These are phyloP conservation scores for Ustilago curta DNA, from an alignment of 1,284 basidiomycete species.

Conservation along the genomic window DNA sequence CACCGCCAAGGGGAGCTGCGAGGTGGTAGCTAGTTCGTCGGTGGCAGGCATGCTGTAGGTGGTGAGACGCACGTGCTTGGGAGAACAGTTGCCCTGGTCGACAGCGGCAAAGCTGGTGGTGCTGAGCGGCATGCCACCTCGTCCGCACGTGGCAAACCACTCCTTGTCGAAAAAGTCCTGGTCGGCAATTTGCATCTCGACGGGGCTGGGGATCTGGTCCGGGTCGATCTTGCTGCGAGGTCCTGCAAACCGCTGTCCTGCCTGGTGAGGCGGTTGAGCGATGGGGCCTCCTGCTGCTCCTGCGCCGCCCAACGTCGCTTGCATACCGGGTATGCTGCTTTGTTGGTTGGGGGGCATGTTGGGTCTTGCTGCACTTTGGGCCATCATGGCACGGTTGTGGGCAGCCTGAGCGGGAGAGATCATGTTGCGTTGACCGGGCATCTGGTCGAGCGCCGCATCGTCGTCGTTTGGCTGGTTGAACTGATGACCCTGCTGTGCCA, in stretches of 20 bases:
- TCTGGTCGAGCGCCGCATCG: slow-evolving; percentile 65
- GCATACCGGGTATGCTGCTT: slow-evolving; percentile 42
- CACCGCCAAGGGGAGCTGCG: slow-evolving; percentile 82
- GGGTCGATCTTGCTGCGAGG: slow-evolving; percentile 85
- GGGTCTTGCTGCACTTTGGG: slow-evolving; percentile 22
- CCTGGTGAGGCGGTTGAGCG: slow-evolving; percentile 70
- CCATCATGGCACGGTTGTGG: slow-evolving; percentile 62
- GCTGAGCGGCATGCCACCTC: slow-evolving; percentile 79
- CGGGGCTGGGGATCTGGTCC: slow-evolving; percentile 89
- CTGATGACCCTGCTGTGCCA: slow-evolving; percentile 49
- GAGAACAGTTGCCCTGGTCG: slow-evolving; percentile 86
- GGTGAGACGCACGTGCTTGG: slow-evolving; percentile 77
- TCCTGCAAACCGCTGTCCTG: slow-evolving; percentile 72
- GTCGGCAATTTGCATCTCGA: slow-evolving; percentile 85
- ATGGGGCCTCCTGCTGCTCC: slow-evolving; percentile 36
- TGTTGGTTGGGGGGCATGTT: slow-evolving; percentile 40
- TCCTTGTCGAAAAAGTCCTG: slow-evolving; percentile 83
- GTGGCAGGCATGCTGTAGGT: slow-evolving; percentile 82
- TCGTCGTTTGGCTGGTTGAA: slow-evolving; percentile 32
- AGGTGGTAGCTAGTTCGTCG: slow-evolving; percentile 82
- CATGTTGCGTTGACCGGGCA: slow-evolving; percentile 65
- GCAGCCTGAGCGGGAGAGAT: slow-evolving; percentile 61
- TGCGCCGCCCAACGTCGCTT: slow-evolving; percentile 33
- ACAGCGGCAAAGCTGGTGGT: slow-evolving; percentile 88
- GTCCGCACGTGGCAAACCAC: slow-evolving; percentile 79